Evolutionary conservation across 75 land plant genomes (phyloP).

Genomic region (Selaginella moellendorffii): DNA sequence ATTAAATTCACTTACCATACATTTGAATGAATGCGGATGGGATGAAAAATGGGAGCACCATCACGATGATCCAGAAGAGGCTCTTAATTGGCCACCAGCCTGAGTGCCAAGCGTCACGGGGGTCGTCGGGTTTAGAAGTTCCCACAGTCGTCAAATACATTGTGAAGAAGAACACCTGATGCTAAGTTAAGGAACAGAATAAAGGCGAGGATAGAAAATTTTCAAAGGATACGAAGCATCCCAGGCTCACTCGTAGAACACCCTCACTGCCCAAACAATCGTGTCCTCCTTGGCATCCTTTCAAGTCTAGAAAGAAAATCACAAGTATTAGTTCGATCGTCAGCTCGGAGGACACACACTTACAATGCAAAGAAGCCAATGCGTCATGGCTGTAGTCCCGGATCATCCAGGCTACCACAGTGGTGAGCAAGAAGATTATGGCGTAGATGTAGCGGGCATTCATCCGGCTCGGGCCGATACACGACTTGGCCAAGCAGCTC

Average conservation of each 20-base stretch:
- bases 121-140: slow-evolving; percentile 35
- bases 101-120: slow-evolving; percentile 65
- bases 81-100: slow-evolving; percentile 82
- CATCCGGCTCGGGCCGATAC: slow-evolving; percentile 15
- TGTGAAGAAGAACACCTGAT: slow-evolving; percentile 41
- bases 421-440: slow-evolving; percentile 30
- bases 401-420: slow-evolving; percentile 35
- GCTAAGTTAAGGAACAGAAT: not conserved
- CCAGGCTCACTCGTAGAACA: slow-evolving; percentile 78
- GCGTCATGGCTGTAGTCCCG: slow-evolving; percentile 36
- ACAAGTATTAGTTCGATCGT: too few relatives aligned
- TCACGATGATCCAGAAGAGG: slow-evolving; percentile 41
- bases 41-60: slow-evolving; percentile 51
- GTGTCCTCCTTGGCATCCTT: slow-evolving; percentile 41
- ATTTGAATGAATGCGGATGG: slow-evolving; percentile 54
- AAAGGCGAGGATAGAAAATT: too few relatives aligned
- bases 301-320: slow-evolving; percentile 36
- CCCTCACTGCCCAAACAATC: slow-evolving; percentile 67
- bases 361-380: slow-evolving; percentile 26
- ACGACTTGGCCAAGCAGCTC: slow-evolving; percentile 12
- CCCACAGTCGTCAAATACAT: slow-evolving; percentile 78
- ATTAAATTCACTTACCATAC: slow-evolving; percentile 49
- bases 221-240: slow-evolving; percentile 72
- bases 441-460: slow-evolving; percentile 32
- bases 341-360: too few relatives aligned